Percentiles rank a stretch among this genome's conserved stretches.
phyloP scores from a whole-genome alignment of 129 eudicot genomes.

The Erigeron canadensis region DNA sequence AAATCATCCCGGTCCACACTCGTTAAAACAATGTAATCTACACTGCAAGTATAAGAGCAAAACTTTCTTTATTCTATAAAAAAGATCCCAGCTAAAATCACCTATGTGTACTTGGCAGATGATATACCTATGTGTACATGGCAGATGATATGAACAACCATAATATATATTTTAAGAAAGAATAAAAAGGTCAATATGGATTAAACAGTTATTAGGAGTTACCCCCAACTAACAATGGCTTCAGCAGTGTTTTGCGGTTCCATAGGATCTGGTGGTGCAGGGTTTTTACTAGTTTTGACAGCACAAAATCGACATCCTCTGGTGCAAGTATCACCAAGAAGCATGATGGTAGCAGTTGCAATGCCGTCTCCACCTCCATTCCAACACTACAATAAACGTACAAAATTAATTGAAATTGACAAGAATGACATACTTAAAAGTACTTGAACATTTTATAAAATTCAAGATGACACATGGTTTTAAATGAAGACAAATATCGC shows the following conservation, averaged over 20 bases:
- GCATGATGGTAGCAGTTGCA: slow-evolving; percentile 94
- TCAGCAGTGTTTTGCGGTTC: slow-evolving; percentile 91
- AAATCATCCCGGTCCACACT: slow-evolving; percentile 94
- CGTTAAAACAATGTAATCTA: slow-evolving; percentile 87
- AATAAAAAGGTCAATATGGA: neutral
- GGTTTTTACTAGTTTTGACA: slow-evolving; percentile 94
- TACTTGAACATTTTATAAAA: neutral
- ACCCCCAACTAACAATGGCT: slow-evolving; percentile 98
- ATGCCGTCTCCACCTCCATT: slow-evolving; percentile 97
- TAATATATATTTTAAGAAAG: neutral
- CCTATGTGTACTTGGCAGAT: no score
- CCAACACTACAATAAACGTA: slow-evolving; percentile 59
- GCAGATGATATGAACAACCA: no score
- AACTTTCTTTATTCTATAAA: neutral
- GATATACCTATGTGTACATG: no score
- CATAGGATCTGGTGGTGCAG: slow-evolving; percentile 96
- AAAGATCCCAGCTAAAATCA: no score
- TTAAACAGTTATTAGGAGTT: neutral
- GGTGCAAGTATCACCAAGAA: slow-evolving; percentile 94
- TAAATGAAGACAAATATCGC: neutral
- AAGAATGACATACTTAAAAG: neutral
- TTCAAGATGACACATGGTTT: neutral
- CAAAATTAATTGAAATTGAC: neutral
- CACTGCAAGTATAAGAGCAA: slow-evolving; percentile 48
- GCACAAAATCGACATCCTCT: slow-evolving; percentile 98